These are phyloP conservation scores for Pulicaria dysenterica DNA, from an alignment of 129 eudicot genomes.

Conservation along the genomic window DNA sequence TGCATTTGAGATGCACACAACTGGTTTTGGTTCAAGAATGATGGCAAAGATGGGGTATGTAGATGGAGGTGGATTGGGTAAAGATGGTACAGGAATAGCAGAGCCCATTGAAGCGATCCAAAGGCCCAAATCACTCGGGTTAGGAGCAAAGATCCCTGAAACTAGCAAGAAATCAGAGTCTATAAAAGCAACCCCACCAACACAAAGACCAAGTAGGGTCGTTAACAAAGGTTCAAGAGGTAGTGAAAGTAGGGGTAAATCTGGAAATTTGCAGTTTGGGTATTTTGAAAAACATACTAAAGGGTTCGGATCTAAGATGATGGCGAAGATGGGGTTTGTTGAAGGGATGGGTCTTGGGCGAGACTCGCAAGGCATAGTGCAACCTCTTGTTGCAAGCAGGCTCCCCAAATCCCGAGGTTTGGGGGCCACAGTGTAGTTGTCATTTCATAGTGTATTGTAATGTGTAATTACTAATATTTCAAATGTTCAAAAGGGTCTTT, in stretches of 20 bases:
- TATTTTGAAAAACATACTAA: constrained; percentile 87
- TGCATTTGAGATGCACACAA: constrained; percentile 93
- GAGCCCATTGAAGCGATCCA: constrained; percentile 78
- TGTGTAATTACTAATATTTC: not conserved
- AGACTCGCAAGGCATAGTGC: constrained; percentile 83
- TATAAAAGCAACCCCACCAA: constrained; percentile 24
- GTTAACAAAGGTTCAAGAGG: constrained; percentile 33
- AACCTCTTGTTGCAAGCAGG: constrained; percentile 74
- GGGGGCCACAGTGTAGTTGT: constrained; percentile 69
- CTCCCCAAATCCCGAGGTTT: constrained; percentile 84
- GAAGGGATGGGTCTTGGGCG: constrained; percentile 88
- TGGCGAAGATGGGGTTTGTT: constrained; percentile 92
- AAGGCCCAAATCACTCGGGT: constrained; percentile 89
- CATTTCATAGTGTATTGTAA: not conserved
- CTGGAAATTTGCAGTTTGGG: constrained; percentile 41
- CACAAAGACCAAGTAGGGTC: constrained; percentile 30
- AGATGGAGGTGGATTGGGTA: constrained; percentile 75
- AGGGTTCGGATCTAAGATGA: constrained; percentile 95
- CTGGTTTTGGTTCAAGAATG: constrained; percentile 93
- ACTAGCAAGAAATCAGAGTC: constrained; percentile 33
- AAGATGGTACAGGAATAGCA: constrained; percentile 76
- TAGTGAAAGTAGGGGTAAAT: constrained; percentile 39
- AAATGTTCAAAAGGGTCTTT: too few relatives aligned
- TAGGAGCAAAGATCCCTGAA: constrained; percentile 70
- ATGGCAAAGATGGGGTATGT: constrained; percentile 91